phyloP scores from a whole-genome alignment of 805 yeast genomes.

The Martiniozyma abietophila region DNA sequence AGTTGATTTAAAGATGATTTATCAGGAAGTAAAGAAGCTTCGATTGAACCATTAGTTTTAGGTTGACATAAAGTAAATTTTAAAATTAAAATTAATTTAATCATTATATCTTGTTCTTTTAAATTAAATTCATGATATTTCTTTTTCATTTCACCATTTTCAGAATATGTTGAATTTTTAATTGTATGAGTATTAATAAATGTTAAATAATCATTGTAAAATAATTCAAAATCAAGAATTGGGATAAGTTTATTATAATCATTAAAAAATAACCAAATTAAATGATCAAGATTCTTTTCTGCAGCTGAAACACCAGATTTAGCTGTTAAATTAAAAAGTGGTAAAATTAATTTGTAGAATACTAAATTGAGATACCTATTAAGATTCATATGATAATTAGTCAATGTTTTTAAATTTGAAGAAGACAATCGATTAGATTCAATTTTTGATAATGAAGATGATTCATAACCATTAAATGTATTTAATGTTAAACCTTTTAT shows the following conservation, averaged over 20 bases:
- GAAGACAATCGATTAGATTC: conserved; percentile 1
- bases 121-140: conserved; percentile 25
- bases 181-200: conserved; percentile 32
- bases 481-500: conserved; percentile 18
- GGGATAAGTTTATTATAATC: conserved; percentile 47
- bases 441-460: conserved; percentile 1
- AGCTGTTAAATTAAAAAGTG: conserved; percentile 17
- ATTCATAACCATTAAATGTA: conserved; percentile 25
- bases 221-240: conserved; percentile 42
- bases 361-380: conserved; percentile 27
- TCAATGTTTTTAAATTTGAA: conserved; percentile 10
- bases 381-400: conserved; percentile 29
- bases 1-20: conserved; percentile 22
- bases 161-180: conserved; percentile 26
- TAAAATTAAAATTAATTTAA: conserved; percentile 44
- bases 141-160: conserved; percentile 35
- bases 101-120: conserved; percentile 30
- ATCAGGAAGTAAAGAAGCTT: conserved; percentile 19
- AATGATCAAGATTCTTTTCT: conserved; percentile 34
- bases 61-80: conserved; percentile 38
- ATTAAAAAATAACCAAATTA: conserved; percentile 39
- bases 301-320: conserved; percentile 3
- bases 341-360: conserved; percentile 26
- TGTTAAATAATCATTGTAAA: conserved; percentile 44
- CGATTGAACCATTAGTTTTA: conserved; percentile 12